Base-by-base conservation (phyloP, 805 yeast genomes). In the Wickerhamomyces hampshirensis region DNA sequence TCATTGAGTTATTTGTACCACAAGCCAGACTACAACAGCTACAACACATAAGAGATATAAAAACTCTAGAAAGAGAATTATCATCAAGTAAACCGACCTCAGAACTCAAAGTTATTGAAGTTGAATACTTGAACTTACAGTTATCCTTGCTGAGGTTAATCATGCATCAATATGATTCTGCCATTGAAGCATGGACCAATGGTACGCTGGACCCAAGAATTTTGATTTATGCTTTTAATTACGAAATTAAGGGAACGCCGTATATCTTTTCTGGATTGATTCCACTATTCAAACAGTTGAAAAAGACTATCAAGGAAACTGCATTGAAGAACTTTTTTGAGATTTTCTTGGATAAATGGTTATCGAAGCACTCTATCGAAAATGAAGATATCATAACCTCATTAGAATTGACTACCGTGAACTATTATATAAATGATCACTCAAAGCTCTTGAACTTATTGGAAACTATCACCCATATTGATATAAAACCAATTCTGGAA, bases 41-140 rank as follows among this genome's bases (percentile, higher is more conserved):
- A 4, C 28, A 41, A 10, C 11, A 35, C 0, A 18, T 26, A 4
- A 33, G 31, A 12, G 34, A 33, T 12, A 28, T 43, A 9, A 45
- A 35, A 9, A 18, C 19, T 2, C 26, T 55, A 11, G 49, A 47
- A 21, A 45, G 39, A 28, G 57, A 59, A 26, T 34, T 65, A 19
- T 53, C 55, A 4, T 35, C 50, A 3, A 44, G 62, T 14, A 55
- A 51, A 15, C 42, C 53, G 6, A 43, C 59, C 3, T 56, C 61
- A 10, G 72, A 68, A 40, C 50, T 57, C 6, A 64, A 58, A 3
- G 59, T 60, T 12, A 42, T 57, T 7, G 67, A 67, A 38, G 45
- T 61, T 4, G 62, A 68, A 28, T 69, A 65, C 36, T 40, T 68
- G 15, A 62, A 63, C 23, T 46, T 58, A n/a, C 44, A 58, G 28